phyloP scores from a whole-genome alignment of 2,329 filamentous ascomycete genomes.

The Arthrobotrys megalospora region DNA sequence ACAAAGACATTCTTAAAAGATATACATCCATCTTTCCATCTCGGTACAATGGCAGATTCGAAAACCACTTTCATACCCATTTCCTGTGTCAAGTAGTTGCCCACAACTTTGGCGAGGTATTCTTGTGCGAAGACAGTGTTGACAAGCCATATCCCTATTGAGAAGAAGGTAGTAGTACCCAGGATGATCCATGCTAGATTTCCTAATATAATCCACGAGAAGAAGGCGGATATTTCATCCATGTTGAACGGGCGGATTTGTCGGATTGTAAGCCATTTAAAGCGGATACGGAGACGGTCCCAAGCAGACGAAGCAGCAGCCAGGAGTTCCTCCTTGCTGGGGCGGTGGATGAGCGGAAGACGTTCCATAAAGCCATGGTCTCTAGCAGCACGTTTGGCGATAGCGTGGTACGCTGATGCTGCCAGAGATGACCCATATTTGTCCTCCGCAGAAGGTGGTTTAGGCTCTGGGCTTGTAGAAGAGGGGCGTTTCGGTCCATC shows the following conservation, averaged over 20 bases:
- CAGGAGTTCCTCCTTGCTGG: conserved; percentile 92
- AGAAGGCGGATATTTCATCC: conserved; percentile 95
- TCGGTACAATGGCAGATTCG: conserved; percentile 96
- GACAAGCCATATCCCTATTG: conserved; percentile 87
- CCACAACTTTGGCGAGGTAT: conserved; percentile 91
- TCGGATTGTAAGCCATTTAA: conserved; percentile 98
- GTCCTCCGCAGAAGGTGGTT: conserved; percentile 51
- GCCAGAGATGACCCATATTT: conserved; percentile 42
- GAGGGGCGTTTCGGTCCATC: conserved; percentile 57
- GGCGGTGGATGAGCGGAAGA: conserved; percentile 83
- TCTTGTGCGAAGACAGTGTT: conserved; percentile 99
- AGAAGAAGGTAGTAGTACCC: conserved; percentile 97
- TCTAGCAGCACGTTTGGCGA: conserved; percentile 62
- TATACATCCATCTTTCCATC: conserved; percentile 95
- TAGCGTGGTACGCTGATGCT: conserved; percentile 46
- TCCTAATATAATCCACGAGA: conserved; percentile 94
- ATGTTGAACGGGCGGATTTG: conserved; percentile 94
- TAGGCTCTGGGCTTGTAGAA: background rate
- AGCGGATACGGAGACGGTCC: conserved; percentile 88
- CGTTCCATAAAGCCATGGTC: conserved; percentile 73
- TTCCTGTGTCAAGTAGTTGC: conserved; percentile 94
- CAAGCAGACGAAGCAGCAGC: conserved; percentile 93
- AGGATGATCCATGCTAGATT: conserved; percentile 97
- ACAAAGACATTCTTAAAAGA: conserved; percentile 97
- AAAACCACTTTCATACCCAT: conserved; percentile 95